A percentile compares a stretch with the other conserved stretches of the same genome.
These are phyloP conservation scores for Phoma sp. DNA, from an alignment of 2,329 filamentous ascomycete species.

Conservation along the genomic window DNA sequence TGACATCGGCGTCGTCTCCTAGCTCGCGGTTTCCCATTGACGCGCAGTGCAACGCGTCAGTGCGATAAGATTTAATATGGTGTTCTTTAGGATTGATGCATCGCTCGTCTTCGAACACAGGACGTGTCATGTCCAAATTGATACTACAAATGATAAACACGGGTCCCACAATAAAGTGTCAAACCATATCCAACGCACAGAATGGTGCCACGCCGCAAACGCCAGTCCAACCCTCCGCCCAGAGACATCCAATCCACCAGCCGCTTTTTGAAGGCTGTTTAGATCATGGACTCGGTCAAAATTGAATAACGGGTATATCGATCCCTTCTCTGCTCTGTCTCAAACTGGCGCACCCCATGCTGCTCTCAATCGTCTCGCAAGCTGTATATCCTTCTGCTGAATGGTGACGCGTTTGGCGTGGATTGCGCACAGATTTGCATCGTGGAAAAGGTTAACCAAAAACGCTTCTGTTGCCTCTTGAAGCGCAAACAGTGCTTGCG, in stretches of 20 bases:
- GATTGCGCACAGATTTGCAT: conserved; percentile 98
- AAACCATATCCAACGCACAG: conserved; percentile 1
- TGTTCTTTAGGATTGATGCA: too few relatives aligned
- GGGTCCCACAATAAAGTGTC: background rate
- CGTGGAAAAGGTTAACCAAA: conserved; percentile 96
- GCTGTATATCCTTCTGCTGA: conserved; percentile 96
- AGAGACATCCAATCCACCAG: background rate
- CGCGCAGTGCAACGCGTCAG: too few relatives aligned
- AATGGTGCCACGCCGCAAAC: conserved; percentile 11
- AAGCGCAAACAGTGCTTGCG: conserved; percentile 93
- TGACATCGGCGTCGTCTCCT: too few relatives aligned
- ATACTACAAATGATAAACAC: conserved; percentile 5
- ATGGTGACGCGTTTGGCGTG: conserved; percentile 99
- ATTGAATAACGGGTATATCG: background rate
- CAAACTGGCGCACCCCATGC: conserved; percentile 58
- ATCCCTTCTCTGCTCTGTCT: background rate
- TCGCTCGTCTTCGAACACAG: background rate
- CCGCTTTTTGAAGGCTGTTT: too few relatives aligned
- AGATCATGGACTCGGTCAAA: too few relatives aligned
- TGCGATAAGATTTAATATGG: too few relatives aligned
- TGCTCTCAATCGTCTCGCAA: conserved; percentile 92
- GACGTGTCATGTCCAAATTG: background rate
- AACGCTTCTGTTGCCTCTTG: conserved; percentile 99
- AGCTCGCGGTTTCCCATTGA: too few relatives aligned
- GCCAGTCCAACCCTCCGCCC: background rate